Base-by-base conservation (phyloP, 768 basidiomycete species). In the Baorangia bicolor region DNA sequence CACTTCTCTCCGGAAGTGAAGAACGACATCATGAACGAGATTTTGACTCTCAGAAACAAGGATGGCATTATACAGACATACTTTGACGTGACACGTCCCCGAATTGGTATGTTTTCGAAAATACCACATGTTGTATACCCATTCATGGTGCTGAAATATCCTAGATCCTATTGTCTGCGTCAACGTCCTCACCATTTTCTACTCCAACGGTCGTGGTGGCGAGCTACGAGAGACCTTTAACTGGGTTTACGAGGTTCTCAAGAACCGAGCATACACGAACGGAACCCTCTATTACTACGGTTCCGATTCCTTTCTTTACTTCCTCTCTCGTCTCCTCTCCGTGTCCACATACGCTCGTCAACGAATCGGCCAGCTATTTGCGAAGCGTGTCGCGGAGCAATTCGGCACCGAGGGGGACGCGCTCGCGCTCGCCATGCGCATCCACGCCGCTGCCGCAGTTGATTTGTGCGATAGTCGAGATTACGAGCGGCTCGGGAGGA, bases 21-120 rank as follows among this genome's bases (percentile, higher is more conserved):
- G 40, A 52, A 66, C 37, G 60, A 56, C 21, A 66, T 66, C 47
- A 66, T 66, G 60, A 10, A 66, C 10, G 60, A 64, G 27, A 64
- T 59, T n/a, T 30, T 57, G 44, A 46, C 50, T 1, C 23, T 66
- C 21, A 66, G 42, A 27, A 59, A 53, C 2, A 46, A 55, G n/a
- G 64, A 66, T 12, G 61, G 61, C 8, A 66, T 65, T 11, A 53
- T 67, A 33, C 58, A 64, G 37, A 43, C 56, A 0, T 67, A 64
- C 34, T 66, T 64, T 20, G 65, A 65, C 38, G 23, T 53, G 18
- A 57, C 49, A 4, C 58, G 64, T 34, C 64, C 64, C 4, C 61
- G 64, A 42, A 55, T 67, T 10, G 64, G 64, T 65, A 42, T 5
- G 64, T 48, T 3, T 27, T 35, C n/a, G 5, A 44, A 12, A 11